These are phyloP conservation scores for Kluyveromyces wickerhamii DNA, from an alignment of 805 yeast species.

Conservation along the genomic window DNA sequence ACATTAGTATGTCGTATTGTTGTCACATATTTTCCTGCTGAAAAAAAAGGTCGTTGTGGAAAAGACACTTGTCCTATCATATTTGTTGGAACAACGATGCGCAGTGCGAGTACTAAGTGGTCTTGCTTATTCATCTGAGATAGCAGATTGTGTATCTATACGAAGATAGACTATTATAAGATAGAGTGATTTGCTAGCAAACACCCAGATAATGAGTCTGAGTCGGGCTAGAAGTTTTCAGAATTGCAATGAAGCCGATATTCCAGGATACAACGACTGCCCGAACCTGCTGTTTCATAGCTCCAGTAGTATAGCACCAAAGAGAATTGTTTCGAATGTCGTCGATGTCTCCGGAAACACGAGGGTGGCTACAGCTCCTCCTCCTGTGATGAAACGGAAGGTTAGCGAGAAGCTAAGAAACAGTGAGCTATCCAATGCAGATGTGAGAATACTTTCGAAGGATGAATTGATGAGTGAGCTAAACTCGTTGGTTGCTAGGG, in stretches of 20 bases:
- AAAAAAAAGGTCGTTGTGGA: no score
- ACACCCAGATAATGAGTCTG: no score
- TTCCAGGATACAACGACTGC: conserved; percentile 39
- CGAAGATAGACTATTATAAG: no score
- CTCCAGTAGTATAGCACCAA: conserved; percentile 7
- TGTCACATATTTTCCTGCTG: no score
- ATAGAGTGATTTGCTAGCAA: no score
- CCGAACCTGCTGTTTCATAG: conserved; percentile 28
- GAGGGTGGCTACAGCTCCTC: conserved; percentile 14
- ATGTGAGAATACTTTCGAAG: conserved; percentile 4
- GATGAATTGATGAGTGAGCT: conserved; percentile 20
- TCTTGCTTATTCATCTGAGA: no score
- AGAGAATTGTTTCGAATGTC: conserved; percentile 9
- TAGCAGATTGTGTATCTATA: no score
- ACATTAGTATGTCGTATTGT: no score
- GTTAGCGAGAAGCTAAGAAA: conserved; percentile 3
- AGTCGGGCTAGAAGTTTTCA: conserved; percentile 28
- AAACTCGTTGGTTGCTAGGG: conserved; percentile 17
- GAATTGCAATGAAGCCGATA: conserved; percentile 34
- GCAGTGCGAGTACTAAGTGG: no score
- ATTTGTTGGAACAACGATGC: no score
- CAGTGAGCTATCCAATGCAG: conserved; percentile 2
- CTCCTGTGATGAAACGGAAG: conserved; percentile 13
- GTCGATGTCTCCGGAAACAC: conserved; percentile 18
- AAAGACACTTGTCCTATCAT: no score